These are phyloP conservation scores for Epichloe sibirici DNA, from an alignment of 2,329 filamentous ascomycete species.

Conservation along the genomic window DNA sequence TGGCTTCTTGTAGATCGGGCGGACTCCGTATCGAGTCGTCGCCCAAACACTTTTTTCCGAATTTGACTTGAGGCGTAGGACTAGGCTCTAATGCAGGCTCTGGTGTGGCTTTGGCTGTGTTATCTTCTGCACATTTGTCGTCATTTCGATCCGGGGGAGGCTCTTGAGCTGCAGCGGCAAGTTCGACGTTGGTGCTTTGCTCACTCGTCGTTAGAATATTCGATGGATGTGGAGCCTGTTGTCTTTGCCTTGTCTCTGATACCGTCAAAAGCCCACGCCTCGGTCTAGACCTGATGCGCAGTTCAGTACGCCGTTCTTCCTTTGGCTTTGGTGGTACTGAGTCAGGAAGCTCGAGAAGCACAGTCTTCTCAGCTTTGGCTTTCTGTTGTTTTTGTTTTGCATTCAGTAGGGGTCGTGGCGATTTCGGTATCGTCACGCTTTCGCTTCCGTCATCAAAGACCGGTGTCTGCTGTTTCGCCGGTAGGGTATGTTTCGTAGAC, in stretches of 20 bases:
- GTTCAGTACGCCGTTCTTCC: conserved; percentile 27
- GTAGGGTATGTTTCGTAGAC: neutral
- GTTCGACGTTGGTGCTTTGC: neutral
- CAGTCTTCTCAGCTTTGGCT: neutral
- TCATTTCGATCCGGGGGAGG: neutral
- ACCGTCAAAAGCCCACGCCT: conserved; percentile 37
- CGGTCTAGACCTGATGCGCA: conserved; percentile 34
- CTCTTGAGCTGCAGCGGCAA: neutral
- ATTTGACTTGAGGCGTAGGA: neutral
- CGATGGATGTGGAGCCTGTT: neutral
- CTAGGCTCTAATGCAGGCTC: neutral
- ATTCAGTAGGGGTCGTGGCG: neutral
- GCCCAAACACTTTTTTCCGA: neutral
- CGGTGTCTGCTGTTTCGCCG: neutral
- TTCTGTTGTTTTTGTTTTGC: neutral
- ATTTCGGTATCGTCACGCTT: no score
- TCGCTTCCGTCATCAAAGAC: neutral
- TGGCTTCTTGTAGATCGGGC: neutral
- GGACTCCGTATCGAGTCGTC: neutral
- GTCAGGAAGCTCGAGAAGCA: neutral
- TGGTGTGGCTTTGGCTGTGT: neutral
- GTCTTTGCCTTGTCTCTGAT: conserved; percentile 20
- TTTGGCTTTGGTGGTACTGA: neutral
- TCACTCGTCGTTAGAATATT: neutral
- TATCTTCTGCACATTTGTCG: neutral